Evolutionary conservation across 352 stramenopile species (phyloP).

Genomic region (Phytopythium chamaehyphon): DNA sequence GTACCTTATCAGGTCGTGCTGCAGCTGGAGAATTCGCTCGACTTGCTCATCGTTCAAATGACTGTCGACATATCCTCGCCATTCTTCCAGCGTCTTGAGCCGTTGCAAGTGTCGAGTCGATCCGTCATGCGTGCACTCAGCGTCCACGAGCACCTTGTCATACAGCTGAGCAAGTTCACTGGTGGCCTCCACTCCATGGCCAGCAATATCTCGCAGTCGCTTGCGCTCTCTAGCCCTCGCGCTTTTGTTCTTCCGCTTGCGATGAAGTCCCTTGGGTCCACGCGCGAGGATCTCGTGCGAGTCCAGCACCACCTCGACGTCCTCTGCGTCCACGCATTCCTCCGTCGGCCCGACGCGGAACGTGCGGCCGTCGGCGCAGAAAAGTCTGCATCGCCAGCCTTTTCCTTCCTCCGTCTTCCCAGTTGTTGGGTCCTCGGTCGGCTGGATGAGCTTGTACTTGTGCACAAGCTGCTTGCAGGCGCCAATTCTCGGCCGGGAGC

Average conservation of each 20-base stretch:
- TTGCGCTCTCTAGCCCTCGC: constrained; percentile 56
- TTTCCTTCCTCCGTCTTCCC: not conserved
- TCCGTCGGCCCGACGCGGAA: constrained; percentile 57
- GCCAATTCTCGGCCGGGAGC: constrained; percentile 74
- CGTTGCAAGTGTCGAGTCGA: constrained; percentile 88
- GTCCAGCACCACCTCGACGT: constrained; percentile 58
- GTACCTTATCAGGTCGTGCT: constrained; percentile 51
- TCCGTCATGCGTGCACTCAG: constrained; percentile 94
- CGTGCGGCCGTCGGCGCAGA: constrained; percentile 71
- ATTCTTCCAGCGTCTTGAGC: constrained; percentile 58
- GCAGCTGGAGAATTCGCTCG: constrained; percentile 55
- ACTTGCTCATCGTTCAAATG: constrained; percentile 55
- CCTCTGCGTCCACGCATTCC: constrained; percentile 32
- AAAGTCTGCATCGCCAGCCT: constrained; percentile 66
- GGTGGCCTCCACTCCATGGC: not conserved
- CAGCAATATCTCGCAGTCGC: constrained; percentile 24
- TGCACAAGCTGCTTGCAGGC: constrained; percentile 88
- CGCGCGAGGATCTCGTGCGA: constrained; percentile 52
- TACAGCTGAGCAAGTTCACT: constrained; percentile 43
- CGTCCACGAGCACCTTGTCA: constrained; percentile 95
- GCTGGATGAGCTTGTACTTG: constrained; percentile 88
- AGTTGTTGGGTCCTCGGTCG: constrained; percentile 1
- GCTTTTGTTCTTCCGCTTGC: constrained; percentile 93
- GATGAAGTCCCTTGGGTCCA: constrained; percentile 35
- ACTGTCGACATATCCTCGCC: constrained; percentile 69